Evolutionary conservation across 169 alveolate genomes (phyloP).

Genomic region (Plasmodium ovale): DNA sequence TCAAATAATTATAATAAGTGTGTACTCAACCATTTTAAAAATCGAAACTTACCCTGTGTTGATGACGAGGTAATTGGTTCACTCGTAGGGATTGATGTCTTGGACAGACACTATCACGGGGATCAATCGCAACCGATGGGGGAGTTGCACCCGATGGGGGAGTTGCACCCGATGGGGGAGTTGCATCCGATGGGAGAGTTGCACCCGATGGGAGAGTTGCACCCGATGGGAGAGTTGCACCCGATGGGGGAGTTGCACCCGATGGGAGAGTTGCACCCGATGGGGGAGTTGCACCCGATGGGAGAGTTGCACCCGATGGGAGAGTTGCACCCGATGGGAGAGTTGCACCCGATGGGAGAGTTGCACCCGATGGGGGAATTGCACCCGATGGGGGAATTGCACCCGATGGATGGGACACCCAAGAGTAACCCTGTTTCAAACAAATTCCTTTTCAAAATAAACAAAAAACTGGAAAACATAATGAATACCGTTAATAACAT

Average conservation of each 20-base stretch:
- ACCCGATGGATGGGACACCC: too few relatives aligned
- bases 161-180: not conserved
- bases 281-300: too few relatives aligned
- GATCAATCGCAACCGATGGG: not conserved
- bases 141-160: not conserved
- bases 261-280: not conserved
- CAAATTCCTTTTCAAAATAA: slow-evolving; percentile 17
- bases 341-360: not conserved
- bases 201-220: not conserved
- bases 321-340: too few relatives aligned
- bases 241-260: too few relatives aligned
- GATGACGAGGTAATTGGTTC: not conserved
- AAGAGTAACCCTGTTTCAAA: not conserved
- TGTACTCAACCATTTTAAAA: not conserved
- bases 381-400: not conserved
- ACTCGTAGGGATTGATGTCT: not conserved
- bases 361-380: too few relatives aligned
- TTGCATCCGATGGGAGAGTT: not conserved
- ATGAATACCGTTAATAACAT: slow-evolving; percentile 66
- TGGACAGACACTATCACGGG: not conserved
- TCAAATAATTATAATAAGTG: not conserved
- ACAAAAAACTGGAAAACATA: slow-evolving; percentile 50
- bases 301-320: not conserved
- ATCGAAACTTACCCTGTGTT: not conserved
- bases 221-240: not conserved